phyloP scores from a whole-genome alignment of 208 protist genomes.

The Trypanosoma rangeli region DNA sequence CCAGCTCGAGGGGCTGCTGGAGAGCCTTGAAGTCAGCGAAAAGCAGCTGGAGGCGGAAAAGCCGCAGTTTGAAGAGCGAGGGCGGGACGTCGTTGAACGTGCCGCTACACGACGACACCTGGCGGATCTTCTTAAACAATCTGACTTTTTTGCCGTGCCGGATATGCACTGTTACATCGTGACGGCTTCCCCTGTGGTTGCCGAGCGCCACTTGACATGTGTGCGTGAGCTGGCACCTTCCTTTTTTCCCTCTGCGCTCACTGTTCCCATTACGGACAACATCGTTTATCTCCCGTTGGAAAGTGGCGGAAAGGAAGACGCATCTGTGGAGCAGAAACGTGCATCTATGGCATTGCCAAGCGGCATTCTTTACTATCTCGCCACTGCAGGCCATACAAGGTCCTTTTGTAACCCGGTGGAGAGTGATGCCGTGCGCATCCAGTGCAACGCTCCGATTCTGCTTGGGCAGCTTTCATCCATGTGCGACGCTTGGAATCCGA shows the following conservation, averaged over 20 bases:
- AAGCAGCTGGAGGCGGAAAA: neutral
- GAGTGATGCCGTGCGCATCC: slow-evolving; percentile 13
- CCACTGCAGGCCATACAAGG: slow-evolving; percentile 11
- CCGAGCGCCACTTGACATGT: slow-evolving; percentile 18
- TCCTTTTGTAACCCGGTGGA: slow-evolving; percentile 23
- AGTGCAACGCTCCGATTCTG: slow-evolving; percentile 10
- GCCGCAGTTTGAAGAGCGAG: neutral
- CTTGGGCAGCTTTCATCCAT: slow-evolving; percentile 15
- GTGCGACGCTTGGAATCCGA: neutral
- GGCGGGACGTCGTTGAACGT: neutral
- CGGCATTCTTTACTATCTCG: slow-evolving; percentile 28
- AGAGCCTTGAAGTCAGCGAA: neutral
- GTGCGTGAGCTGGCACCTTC: neutral
- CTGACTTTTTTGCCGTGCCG: slow-evolving; percentile 16
- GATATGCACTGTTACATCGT: slow-evolving; percentile 3
- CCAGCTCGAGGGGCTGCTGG: neutral
- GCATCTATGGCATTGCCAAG: slow-evolving; percentile 8
- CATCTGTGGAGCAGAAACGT: neutral
- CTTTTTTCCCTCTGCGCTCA: slow-evolving; percentile 22
- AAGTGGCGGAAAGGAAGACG: neutral
- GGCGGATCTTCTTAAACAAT: neutral
- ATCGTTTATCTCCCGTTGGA: slow-evolving; percentile 5
- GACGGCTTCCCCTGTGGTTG: neutral
- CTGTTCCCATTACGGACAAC: slow-evolving; percentile 3
- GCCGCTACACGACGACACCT: neutral